Evolutionary conservation across 495 filamentous ascomycete species (phyloP).

Genomic region (Penicillium ucsense): DNA sequence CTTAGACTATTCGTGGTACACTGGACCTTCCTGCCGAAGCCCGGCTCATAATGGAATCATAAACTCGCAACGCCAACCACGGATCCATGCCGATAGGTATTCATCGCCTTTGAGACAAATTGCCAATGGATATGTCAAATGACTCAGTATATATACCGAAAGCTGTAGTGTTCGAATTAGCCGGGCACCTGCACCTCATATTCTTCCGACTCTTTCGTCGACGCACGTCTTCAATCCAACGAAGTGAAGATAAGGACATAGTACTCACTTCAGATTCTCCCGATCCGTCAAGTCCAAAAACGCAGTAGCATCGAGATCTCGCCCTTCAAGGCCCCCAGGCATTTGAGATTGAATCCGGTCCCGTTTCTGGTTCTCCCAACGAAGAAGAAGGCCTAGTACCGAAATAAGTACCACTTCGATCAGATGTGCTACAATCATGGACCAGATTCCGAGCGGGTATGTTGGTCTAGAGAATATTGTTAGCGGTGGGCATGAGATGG

Average conservation of each 20-base stretch:
- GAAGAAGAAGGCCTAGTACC: constrained; percentile 37
- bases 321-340: constrained; percentile 37
- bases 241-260: neutral
- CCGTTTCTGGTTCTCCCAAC: constrained; percentile 46
- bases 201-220: no score
- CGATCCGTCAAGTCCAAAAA: constrained; percentile 53
- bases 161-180: constrained; percentile 5
- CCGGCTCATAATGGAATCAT: no score
- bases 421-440: constrained; percentile 52
- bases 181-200: no score
- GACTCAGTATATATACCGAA: constrained; percentile 27
- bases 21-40: no score
- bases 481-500: neutral
- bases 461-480: constrained; percentile 24
- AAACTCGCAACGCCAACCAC: no score
- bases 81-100: no score
- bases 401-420: constrained; percentile 41
- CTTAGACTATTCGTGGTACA: no score
- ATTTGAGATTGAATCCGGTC: constrained; percentile 41
- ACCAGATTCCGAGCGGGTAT: constrained; percentile 51
- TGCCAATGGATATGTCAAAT: no score
- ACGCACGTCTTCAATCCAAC: no score
- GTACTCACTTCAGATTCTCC: constrained; percentile 45
- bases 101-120: no score
- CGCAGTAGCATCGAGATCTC: constrained; percentile 45